A percentile compares a stretch with the other conserved stretches of the same genome.
phyloP scores from a whole-genome alignment of 23 red algal species.

The Gracilaria gracilis region DNA sequence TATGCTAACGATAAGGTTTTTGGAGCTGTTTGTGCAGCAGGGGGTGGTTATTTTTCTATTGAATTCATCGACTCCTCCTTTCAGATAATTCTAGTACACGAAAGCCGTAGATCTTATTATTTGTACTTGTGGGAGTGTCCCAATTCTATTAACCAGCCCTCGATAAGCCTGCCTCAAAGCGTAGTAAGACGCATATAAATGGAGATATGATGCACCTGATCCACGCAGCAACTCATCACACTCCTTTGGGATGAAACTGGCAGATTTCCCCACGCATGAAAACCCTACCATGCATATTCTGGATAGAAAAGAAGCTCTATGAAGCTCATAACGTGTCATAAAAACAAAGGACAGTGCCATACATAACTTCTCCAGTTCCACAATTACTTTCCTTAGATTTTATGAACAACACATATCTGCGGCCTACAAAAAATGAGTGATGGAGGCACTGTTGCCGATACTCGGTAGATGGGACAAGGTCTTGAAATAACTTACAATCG shows the following conservation, averaged over 20 bases:
- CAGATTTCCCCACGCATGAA: not conserved
- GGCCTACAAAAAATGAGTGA: not conserved
- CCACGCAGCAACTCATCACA: not conserved
- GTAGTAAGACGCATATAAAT: slow-evolving; percentile 13
- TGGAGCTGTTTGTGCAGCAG: not conserved
- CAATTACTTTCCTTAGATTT: slow-evolving; percentile 5
- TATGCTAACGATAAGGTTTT: slow-evolving; percentile 37
- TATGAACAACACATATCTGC: slow-evolving; percentile 11
- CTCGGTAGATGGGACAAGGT: not conserved
- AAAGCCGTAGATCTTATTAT: slow-evolving; percentile 24
- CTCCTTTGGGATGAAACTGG: slow-evolving; percentile 5
- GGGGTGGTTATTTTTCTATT: not conserved
- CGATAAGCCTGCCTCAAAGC: not conserved
- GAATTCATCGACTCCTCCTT: slow-evolving; percentile 32
- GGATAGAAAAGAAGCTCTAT: slow-evolving; percentile 10
- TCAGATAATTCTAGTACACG: slow-evolving; percentile 34
- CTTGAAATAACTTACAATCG: not conserved
- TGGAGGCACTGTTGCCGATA: slow-evolving; percentile 2
- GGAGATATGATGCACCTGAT: slow-evolving; percentile 2
- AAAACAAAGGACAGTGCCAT: not conserved
- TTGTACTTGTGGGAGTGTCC: not conserved
- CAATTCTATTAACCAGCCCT: not conserved
- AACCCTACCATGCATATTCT: not conserved
- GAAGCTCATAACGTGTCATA: not conserved
- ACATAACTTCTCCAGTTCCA: slow-evolving; percentile 4